Evolutionary conservation across 2,329 filamentous ascomycete species (phyloP).

Genomic region (Fusarium sp.): DNA sequence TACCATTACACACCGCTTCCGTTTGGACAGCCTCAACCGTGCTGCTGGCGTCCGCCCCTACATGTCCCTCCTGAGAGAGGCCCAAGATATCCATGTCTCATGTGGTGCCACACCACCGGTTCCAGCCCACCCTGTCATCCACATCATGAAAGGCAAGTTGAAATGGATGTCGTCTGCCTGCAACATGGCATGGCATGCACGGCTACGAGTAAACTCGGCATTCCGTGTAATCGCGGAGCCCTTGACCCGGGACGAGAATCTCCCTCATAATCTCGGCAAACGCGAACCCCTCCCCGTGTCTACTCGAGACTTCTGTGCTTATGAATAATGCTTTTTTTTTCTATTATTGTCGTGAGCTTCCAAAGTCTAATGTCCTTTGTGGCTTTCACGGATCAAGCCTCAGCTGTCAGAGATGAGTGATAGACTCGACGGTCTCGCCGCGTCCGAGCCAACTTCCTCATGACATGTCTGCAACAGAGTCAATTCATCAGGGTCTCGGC

Average conservation of each 20-base stretch:
- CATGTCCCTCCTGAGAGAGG: neutral
- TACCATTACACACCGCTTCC: conserved; percentile 29
- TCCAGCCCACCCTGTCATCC: conserved; percentile 1
- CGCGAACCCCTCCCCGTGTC: neutral
- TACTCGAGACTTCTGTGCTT: neutral
- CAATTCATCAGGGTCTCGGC: neutral
- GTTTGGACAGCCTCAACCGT: neutral
- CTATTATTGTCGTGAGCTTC: neutral
- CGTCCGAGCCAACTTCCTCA: neutral
- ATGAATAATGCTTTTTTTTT: neutral
- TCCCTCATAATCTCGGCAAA: neutral
- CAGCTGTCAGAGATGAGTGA: neutral
- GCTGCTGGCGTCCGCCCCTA: neutral
- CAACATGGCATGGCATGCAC: neutral
- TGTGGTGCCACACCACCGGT: conserved; percentile 32
- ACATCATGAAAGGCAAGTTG: neutral
- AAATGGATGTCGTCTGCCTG: neutral
- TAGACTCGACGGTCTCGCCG: neutral
- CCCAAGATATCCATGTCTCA: conserved; percentile 18
- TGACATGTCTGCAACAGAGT: conserved; percentile 1
- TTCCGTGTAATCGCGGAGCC: neutral
- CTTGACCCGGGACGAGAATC: conserved; percentile 4
- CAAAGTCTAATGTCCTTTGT: neutral
- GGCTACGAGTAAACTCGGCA: neutral
- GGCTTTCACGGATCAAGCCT: neutral